Percentiles rank a stretch among this genome's conserved stretches.
These are phyloP conservation scores for Pseudofabraea citricarpa DNA, from an alignment of 2,329 filamentous ascomycete genomes.

Conservation along the genomic window DNA sequence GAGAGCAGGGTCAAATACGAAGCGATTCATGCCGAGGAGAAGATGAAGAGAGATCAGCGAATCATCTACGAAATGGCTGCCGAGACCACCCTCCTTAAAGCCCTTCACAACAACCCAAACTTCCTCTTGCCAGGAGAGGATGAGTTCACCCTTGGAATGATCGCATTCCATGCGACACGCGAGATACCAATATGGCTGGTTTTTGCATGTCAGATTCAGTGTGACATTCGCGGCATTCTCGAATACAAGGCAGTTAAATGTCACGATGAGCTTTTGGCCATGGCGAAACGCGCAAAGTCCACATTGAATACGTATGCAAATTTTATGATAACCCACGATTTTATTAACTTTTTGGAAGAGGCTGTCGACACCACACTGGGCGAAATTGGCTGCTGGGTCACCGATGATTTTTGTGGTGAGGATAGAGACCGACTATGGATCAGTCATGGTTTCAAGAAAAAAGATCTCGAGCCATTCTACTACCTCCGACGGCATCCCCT, in stretches of 20 bases:
- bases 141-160: constrained; percentile 22
- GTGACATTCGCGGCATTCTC: constrained; percentile 28
- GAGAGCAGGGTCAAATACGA: constrained; percentile 15
- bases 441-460: neutral
- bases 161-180: constrained; percentile 16
- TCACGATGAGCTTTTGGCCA: constrained; percentile 9
- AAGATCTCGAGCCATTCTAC: constrained; percentile 1
- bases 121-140: constrained; percentile 18
- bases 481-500: constrained; percentile 12
- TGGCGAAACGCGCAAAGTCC: constrained; percentile 5
- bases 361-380: constrained; percentile 3
- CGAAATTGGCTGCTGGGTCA: constrained; percentile 14
- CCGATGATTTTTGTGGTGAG: constrained; percentile 6
- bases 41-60: constrained; percentile 12
- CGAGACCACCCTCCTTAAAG: constrained; percentile 23
- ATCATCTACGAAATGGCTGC: constrained; percentile 18
- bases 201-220: constrained; percentile 26
- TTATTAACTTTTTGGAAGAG: neutral
- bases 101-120: constrained; percentile 18
- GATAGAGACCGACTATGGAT: constrained; percentile 1
- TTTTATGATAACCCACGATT: constrained; percentile 6
- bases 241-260: constrained; percentile 15
- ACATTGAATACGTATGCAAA: constrained; percentile 5
- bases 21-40: constrained; percentile 11
- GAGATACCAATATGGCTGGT: constrained; percentile 20